phyloP scores from a whole-genome alignment of 1,284 basidiomycete genomes.

The Inonotus obliquus region DNA sequence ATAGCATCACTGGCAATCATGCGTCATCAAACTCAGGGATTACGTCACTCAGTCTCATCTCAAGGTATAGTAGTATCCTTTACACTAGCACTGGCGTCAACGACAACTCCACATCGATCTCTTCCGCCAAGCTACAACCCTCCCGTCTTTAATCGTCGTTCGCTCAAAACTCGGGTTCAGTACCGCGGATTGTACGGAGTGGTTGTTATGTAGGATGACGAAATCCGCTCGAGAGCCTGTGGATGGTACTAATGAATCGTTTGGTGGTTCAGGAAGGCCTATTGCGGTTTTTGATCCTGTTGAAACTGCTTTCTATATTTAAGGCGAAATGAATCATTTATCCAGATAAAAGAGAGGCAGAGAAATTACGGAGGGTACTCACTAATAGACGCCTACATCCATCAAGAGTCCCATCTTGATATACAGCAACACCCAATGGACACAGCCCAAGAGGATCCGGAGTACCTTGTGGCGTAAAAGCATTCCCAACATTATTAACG shows the following conservation, averaged over 20 bases:
- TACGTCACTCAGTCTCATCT: too few species aligned
- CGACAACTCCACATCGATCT: background rate
- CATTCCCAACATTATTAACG: constrained; percentile 62
- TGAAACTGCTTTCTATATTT: constrained; percentile 46
- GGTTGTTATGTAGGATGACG: constrained; percentile 50
- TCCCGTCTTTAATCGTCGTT: constrained; percentile 31
- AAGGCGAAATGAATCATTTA: background rate
- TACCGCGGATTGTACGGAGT: constrained; percentile 40
- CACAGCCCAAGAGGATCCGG: constrained; percentile 55
- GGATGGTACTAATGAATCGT: constrained; percentile 32
- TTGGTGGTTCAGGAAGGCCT: constrained; percentile 26
- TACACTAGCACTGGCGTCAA: background rate
- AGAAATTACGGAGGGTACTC: constrained; percentile 17
- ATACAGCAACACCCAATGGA: constrained; percentile 53
- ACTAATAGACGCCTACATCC: constrained; percentile 48
- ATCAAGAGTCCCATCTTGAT: constrained; percentile 47
- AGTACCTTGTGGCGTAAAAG: constrained; percentile 62
- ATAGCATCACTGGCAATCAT: too few species aligned
- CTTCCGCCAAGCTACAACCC: constrained; percentile 23
- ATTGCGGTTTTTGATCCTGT: constrained; percentile 44
- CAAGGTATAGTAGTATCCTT: too few species aligned
- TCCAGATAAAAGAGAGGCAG: background rate
- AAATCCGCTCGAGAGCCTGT: constrained; percentile 49
- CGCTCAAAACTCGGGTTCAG: constrained; percentile 43
- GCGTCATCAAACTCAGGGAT: too few species aligned